Evolutionary conservation across 192 early-diverging fungal genomes (phyloP), one percentile per base, ranked within the genome.

Genomic region (Funneliformis geosporum): DNA sequence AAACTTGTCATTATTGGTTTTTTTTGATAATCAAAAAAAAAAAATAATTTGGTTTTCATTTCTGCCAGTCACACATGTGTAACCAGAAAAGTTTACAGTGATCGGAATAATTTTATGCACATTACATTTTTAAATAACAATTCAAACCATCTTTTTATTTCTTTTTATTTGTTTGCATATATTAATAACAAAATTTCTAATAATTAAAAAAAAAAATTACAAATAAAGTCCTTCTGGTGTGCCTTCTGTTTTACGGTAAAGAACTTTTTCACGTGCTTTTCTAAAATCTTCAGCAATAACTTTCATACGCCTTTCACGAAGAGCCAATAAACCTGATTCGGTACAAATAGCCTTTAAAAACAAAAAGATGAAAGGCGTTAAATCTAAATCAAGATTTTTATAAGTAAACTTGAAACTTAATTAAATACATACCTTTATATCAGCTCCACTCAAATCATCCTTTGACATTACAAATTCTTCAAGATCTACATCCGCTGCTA

Each of bases 381-480:
- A 62, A 28, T 38, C 9, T 75, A 65, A 43, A 61, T 42, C 2
- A 39, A 27, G 6, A 39, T 14, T 16, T 27, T 21, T 46, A 42
- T 9, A 68, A 16, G 8, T 9, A 25, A n/a, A 12, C 7, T 75
- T 42, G 3, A 60, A 18, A 10, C n/a, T 47, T 28, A 14, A 27
- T 28, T 27, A 66, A 66, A 11, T 39, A 6, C 23, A 69, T 81
- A 91, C 91, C 88, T 99, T 99, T 79, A 99, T 96, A 86, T 99
- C 98, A 27, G 98, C 98, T 67, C 98, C 98, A 69, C 94, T 95
- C 60, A 99, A 87, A 83, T 99, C 98, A 86, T 99, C 98, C 86
- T 99, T 99, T 11, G 96, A 94, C 96, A 97, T 98, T 62, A 99
- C 95, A 90, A 98, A 97, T 82, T 99, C 98, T 76, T 99, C 98